Evolutionary conservation across 768 basidiomycete genomes (phyloP), one percentile per base, ranked within the genome.

Genomic region (Cytidiella melzeri): DNA sequence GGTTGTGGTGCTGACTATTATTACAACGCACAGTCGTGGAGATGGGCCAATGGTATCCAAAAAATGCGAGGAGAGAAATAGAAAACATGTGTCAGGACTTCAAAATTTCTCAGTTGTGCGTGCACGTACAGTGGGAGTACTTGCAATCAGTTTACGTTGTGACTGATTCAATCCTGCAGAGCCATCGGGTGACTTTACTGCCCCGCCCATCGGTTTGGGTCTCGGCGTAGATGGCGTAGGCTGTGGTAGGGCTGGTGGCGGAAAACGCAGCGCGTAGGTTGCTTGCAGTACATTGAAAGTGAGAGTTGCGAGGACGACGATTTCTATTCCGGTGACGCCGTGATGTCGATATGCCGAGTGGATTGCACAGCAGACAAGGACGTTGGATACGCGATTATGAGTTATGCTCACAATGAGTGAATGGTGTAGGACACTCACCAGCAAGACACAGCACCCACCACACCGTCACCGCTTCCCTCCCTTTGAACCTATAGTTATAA

Each of bases 281-380:
- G 68, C 62, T 45, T 73, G 72, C 42, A 67, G 19, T 12, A 67
- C 47, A 47, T 72, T 71, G 43, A 72, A 54, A 0, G 44, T 53
- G 4, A 73, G 57, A 23, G 71, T 50, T 4, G 57, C 57, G 19
- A 67, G 55, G 3, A 66, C 40, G 1, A 50, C 53, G 12, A 68
- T 26, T 55, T 72, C 71, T 70, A 46, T 34, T 45, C n/a, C n/a
- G n/a, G n/a, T n/a, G n/a, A n/a, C n/a, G n/a, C n/a, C n/a, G n/a
- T n/a, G n/a, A n/a, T n/a, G n/a, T n/a, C n/a, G n/a, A n/a, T n/a
- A n/a, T n/a, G n/a, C n/a, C n/a, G n/a, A n/a, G n/a, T n/a, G n/a
- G n/a, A n/a, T n/a, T n/a, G n/a, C n/a, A n/a, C n/a, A n/a, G n/a
- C n/a, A n/a, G n/a, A n/a, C n/a, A n/a, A n/a, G n/a, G n/a, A n/a